Percentiles rank a stretch among this genome's conserved stretches.
phyloP scores from a whole-genome alignment of 495 filamentous ascomycete species.

The Penicillium lagena region DNA sequence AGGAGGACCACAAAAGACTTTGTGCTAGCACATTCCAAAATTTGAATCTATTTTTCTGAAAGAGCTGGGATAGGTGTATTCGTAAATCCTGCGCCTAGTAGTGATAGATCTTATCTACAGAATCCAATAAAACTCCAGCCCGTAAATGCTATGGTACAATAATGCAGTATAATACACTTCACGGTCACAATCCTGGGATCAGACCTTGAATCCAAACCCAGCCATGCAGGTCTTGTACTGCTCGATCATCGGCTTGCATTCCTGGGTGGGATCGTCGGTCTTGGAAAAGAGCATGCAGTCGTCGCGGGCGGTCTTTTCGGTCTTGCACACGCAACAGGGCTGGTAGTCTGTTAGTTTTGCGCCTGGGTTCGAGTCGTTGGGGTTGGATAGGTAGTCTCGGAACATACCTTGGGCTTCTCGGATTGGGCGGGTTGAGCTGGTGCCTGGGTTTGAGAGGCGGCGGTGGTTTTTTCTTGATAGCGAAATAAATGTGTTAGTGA shows the following conservation, averaged over 20 bases:
- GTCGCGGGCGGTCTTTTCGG: conserved; percentile 85
- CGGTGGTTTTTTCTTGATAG: conserved; percentile 6
- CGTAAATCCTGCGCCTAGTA: no score
- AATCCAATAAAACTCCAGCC: conserved; percentile 16
- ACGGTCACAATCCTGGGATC: conserved; percentile 7
- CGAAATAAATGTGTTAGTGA: conserved; percentile 1
- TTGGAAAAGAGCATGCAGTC: conserved; percentile 98
- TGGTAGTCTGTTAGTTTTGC: conserved; percentile 24
- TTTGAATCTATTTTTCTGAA: background rate
- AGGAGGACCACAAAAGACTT: background rate
- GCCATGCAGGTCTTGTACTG: conserved; percentile 90
- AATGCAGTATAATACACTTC: conserved; percentile 10
- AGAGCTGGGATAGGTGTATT: conserved; percentile 10
- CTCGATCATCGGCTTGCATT: conserved; percentile 75
- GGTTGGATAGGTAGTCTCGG: background rate
- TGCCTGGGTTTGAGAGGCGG: conserved; percentile 14
- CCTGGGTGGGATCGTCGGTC: conserved; percentile 62
- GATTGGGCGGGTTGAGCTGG: conserved; percentile 28
- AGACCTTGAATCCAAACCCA: conserved; percentile 84
- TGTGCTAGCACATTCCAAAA: background rate
- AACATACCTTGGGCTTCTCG: conserved; percentile 50
- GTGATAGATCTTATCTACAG: background rate
- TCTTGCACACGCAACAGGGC: conserved; percentile 97
- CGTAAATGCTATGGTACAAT: conserved; percentile 20
- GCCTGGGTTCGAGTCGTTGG: background rate